phyloP scores from a whole-genome alignment of 805 yeast species.

The Isabelozyma heimii region DNA sequence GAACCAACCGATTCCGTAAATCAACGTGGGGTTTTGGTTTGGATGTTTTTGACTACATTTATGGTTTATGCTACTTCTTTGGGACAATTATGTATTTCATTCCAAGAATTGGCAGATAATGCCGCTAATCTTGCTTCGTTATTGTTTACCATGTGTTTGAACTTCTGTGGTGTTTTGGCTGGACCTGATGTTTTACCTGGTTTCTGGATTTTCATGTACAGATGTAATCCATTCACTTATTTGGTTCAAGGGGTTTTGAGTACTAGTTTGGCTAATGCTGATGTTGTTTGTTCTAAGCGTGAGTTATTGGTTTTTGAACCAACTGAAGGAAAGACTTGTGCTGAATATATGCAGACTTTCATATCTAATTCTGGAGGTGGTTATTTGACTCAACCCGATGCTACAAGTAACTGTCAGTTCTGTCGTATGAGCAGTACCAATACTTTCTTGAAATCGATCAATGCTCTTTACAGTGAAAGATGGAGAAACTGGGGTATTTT shows the following conservation, averaged over 20 bases:
- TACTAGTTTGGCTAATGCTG: constrained; percentile 23
- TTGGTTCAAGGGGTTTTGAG: constrained; percentile 53
- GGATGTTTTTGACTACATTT: constrained; percentile 26
- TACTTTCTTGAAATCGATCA: constrained; percentile 48
- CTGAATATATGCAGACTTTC: constrained; percentile 23
- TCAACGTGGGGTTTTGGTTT: constrained; percentile 37
- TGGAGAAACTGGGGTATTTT: constrained; percentile 68
- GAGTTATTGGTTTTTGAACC: constrained; percentile 22
- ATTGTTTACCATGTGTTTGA: constrained; percentile 31
- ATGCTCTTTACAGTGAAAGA: constrained; percentile 48
- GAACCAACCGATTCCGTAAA: constrained; percentile 37
- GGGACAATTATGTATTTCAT: constrained; percentile 29
- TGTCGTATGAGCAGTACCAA: constrained; percentile 62
- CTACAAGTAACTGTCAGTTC: constrained; percentile 56
- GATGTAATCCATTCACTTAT: constrained; percentile 65
- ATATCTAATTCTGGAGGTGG: constrained; percentile 26
- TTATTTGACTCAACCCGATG: constrained; percentile 36
- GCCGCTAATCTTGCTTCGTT: constrained; percentile 31
- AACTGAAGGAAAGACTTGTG: constrained; percentile 20
- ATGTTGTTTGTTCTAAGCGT: constrained; percentile 34
- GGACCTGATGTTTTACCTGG: constrained; percentile 26
- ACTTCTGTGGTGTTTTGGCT: constrained; percentile 36
- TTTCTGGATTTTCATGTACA: constrained; percentile 72
- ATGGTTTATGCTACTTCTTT: constrained; percentile 23
- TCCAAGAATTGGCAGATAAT: constrained; percentile 29